Evolutionary conservation across 164 flowering plant genomes (phyloP).

Genomic region (Protea cynaroides): DNA sequence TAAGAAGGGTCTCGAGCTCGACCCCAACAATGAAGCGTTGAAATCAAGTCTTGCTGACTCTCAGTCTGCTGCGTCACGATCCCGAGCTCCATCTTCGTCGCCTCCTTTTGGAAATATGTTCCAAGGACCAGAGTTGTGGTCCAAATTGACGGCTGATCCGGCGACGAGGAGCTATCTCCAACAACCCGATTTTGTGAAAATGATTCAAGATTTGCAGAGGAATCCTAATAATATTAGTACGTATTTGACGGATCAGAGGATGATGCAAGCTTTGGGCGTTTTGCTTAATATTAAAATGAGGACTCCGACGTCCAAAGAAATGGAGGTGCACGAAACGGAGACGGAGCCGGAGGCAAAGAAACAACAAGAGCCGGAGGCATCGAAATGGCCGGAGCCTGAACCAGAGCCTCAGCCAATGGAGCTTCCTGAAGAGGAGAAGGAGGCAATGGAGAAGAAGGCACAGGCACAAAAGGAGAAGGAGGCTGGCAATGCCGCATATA

Average conservation of each 20-base stretch:
- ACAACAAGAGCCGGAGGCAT: slow-evolving; percentile 24
- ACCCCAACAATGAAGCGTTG: slow-evolving; percentile 72
- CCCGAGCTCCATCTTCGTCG: slow-evolving; percentile 20
- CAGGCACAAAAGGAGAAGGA: slow-evolving; percentile 85
- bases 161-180: slow-evolving; percentile 51
- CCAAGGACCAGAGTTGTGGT: slow-evolving; percentile 84
- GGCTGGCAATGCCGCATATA: slow-evolving; percentile 82
- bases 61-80: slow-evolving; percentile 34
- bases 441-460: slow-evolving; percentile 49
- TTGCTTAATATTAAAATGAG: slow-evolving; percentile 55
- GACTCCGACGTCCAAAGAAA: slow-evolving; percentile 34
- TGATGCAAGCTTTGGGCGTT: slow-evolving; percentile 86
- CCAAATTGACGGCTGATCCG: slow-evolving; percentile 80
- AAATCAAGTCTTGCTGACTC: slow-evolving; percentile 81
- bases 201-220: slow-evolving; percentile 85
- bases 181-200: slow-evolving; percentile 80
- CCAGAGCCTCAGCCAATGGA: slow-evolving; percentile 47
- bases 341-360: slow-evolving; percentile 22
- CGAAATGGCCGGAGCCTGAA: slow-evolving; percentile 38
- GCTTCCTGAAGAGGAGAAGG: slow-evolving; percentile 44
- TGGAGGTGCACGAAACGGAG: slow-evolving; percentile 21
- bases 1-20: slow-evolving; percentile 76
- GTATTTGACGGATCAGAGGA: slow-evolving; percentile 78
- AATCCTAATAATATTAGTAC: slow-evolving; percentile 70
- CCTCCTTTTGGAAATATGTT: slow-evolving; percentile 70